Evolutionary conservation across 768 basidiomycete species (phyloP), one percentile per base, ranked within the genome.

Genomic region (Leccinum uliginosum): DNA sequence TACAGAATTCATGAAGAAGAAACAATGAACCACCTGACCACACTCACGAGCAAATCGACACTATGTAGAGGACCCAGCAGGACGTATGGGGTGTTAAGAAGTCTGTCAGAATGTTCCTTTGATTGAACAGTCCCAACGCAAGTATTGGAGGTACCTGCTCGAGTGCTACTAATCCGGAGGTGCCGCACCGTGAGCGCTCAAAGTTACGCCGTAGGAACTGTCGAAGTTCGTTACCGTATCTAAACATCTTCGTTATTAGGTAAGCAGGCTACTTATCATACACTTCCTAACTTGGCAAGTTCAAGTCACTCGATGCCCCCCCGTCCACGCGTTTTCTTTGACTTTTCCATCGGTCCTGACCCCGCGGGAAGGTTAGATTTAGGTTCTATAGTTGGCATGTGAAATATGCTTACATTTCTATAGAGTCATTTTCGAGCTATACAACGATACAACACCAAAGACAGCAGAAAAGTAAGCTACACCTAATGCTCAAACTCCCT

Each of bases 391-490:
- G 55, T 5, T 24, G 4, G 9, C n/a, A 17, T 49, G n/a, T 56
- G 38, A 32, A 53, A 45, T 53, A 58, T 35, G 19, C 59, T 66
- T 35, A 57, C 26, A 57, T 51, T 59, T 24, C 49, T 50, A 0
- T 65, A 90, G 87, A 60, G 77, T 89, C 43, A 75, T 87, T 51
- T 86, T 89, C 52, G 92, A 94, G 69, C 76, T 95, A 11, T 91
- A 80, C 75, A 82, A 73, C 59, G 87, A 92, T 67, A 73, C 77
- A 8, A 82, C 81, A 2, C 92, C 92, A 4, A 85, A 86, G 74
- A 89, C 91, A 11, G 76, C 75, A 57, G 88, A 93, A 78, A 93
- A 94, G 92, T 93, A 65, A 55, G 78, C 61, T 19, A 15, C 43
- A 55, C 40, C 38, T 12, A 29, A 44, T 51, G 17, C 30, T 27